Conservation (phyloP, 768 basidiomycete genomes). For the Nidularia sp. region DNA sequence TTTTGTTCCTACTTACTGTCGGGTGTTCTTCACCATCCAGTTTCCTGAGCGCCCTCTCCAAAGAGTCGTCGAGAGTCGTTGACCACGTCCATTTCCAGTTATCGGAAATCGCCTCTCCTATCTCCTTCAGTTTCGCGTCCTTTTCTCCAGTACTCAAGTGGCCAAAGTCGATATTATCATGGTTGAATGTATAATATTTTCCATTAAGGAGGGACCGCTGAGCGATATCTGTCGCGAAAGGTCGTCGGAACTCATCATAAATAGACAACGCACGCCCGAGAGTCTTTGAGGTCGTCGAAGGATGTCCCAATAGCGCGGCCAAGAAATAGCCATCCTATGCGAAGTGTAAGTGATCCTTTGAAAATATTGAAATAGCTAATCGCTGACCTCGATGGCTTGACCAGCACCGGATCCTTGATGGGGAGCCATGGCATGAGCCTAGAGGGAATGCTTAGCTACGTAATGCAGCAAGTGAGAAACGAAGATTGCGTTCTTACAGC, state of each 20-base stretch:
- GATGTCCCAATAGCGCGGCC: constrained; percentile 33
- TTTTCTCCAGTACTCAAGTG: constrained; percentile 1
- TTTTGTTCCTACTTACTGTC: no score
- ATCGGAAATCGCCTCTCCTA: constrained; percentile 21
- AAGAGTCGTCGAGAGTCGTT: constrained; percentile 19
- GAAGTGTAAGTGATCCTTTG: constrained; percentile 16
- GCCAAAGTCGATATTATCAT: constrained; percentile 7
- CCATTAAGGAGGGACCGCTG: constrained; percentile 9
- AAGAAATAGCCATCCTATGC: constrained; percentile 41
- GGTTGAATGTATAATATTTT: constrained; percentile 9
- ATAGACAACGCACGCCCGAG: constrained; percentile 9
- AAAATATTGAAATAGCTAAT: not conserved
- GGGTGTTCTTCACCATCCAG: no score
- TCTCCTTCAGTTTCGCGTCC: constrained; percentile 13
- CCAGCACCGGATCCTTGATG: constrained; percentile 47
- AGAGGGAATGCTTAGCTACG: not conserved
- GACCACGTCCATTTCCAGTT: constrained; percentile 39
- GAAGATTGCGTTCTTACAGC: constrained; percentile 8
- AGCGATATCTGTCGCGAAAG: constrained; percentile 18
- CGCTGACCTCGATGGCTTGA: constrained; percentile 39
- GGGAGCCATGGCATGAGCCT: constrained; percentile 45
- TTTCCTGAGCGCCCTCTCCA: constrained; percentile 1
- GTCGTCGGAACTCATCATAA: constrained; percentile 28
- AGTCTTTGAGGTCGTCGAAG: constrained; percentile 15
- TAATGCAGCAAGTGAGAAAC: not conserved